Evolutionary conservation across 2,329 filamentous ascomycete genomes (phyloP).

Genomic region (Pseudogymnoascus sp.): DNA sequence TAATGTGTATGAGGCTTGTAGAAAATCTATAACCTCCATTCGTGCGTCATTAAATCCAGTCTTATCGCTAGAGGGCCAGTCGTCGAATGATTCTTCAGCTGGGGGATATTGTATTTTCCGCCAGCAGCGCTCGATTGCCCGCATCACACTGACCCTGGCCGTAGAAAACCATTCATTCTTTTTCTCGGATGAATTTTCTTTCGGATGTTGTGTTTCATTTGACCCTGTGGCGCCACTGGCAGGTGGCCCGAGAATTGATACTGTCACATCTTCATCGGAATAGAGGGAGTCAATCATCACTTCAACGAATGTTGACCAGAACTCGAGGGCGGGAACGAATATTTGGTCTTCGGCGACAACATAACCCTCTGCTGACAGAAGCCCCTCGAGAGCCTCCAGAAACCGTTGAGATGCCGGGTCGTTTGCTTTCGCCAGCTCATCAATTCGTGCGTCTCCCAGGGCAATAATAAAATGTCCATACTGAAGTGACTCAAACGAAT

Average conservation of each 20-base stretch:
- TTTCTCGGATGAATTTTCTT: slow-evolving; percentile 26
- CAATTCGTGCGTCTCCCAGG: slow-evolving; percentile 61
- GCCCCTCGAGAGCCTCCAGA: slow-evolving; percentile 53
- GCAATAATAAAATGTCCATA: slow-evolving; percentile 63
- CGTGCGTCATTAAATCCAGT: slow-evolving; percentile 65
- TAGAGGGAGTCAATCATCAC: slow-evolving; percentile 54
- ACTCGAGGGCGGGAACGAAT: slow-evolving; percentile 68
- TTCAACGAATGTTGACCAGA: slow-evolving; percentile 74
- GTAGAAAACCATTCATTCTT: slow-evolving; percentile 48
- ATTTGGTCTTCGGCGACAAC: slow-evolving; percentile 68
- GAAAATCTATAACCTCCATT: slow-evolving; percentile 71
- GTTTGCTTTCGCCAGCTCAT: slow-evolving; percentile 49
- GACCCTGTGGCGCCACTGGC: slow-evolving; percentile 11
- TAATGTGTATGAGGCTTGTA: slow-evolving; percentile 64
- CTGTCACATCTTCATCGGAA: slow-evolving; percentile 37
- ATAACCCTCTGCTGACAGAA: slow-evolving; percentile 60
- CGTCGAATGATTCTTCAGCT: slow-evolving; percentile 46
- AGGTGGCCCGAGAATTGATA: neutral
- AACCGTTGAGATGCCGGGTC: slow-evolving; percentile 45
- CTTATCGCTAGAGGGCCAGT: slow-evolving; percentile 66
- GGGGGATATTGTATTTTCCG: slow-evolving; percentile 63
- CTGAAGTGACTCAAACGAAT: slow-evolving; percentile 57
- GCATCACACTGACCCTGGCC: slow-evolving; percentile 54
- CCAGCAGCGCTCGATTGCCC: slow-evolving; percentile 61
- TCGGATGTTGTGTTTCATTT: neutral